phyloP scores from a whole-genome alignment of 768 basidiomycete genomes.

The Gloeophyllum trabeum region DNA sequence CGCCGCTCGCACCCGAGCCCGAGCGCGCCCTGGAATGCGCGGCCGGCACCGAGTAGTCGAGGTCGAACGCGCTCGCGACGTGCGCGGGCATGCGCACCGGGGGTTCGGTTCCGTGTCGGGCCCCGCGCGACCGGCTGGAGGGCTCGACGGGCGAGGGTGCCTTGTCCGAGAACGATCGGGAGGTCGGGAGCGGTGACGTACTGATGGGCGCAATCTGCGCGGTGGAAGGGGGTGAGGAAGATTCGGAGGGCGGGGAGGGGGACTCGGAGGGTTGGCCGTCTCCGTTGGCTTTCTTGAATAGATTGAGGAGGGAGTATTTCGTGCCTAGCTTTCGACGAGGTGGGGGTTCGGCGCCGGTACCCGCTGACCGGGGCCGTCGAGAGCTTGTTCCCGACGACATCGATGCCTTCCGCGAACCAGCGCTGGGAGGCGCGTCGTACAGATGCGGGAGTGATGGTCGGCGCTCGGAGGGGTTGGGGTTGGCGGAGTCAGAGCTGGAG shows the following conservation, averaged over 20 bases:
- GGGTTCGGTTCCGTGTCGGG: too few species aligned
- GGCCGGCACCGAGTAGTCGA: too few species aligned
- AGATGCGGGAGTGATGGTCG: constrained; percentile 66
- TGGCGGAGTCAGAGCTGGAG: constrained; percentile 23
- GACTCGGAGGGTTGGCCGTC: constrained; percentile 1
- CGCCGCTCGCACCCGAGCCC: background rate
- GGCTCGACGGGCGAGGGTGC: background rate
- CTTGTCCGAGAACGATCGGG: background rate
- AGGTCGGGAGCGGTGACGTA: background rate
- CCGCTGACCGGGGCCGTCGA: constrained; percentile 62
- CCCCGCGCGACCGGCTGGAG: background rate
- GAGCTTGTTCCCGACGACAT: constrained; percentile 20
- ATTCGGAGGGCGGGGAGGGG: constrained; percentile 1
- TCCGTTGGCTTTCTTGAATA: constrained; percentile 2
- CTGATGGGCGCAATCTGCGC: constrained; percentile 2
- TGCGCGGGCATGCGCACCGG: too few species aligned
- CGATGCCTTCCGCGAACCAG: constrained; percentile 4
- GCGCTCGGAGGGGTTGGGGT: constrained; percentile 19
- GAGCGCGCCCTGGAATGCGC: background rate
- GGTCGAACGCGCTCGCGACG: too few species aligned
- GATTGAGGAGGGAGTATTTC: constrained; percentile 2
- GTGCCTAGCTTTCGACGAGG: constrained; percentile 15
- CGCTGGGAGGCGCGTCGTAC: constrained; percentile 1
- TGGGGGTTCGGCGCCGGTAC: constrained; percentile 44
- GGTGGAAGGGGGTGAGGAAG: constrained; percentile 2